Evolutionary conservation across 2,329 filamentous ascomycete species (phyloP), one percentile per base, ranked within the genome.

Genomic region (Colletotrichum eremochloae): DNA sequence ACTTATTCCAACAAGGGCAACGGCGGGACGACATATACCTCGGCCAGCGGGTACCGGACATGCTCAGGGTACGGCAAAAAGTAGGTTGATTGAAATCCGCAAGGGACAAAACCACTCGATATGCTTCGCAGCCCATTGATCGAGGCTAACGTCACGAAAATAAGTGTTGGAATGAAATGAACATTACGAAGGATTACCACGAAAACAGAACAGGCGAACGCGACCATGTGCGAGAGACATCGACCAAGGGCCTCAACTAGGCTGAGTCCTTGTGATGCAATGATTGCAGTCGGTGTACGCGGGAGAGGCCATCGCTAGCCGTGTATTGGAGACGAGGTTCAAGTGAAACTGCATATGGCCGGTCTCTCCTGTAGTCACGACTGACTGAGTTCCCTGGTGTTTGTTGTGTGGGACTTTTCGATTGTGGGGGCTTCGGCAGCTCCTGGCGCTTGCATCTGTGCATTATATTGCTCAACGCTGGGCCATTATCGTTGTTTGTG

Each of bases 1-100:
- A 91, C 88, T 46, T 93, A 93, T 82, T 83, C 92, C 85, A 91
- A 92, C 80, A 81, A 85, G 75, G 90, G 90, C 58, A 79, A 79
- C 20, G 91, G 91, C 9, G 77, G 81, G 57, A 87, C 88, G 33
- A 89, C 81, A 18, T 94, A 93, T 81, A 93, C 88, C n/a, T 76
- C 89, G n/a, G 82, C 91, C 8, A 83, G 83, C 68, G 87, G 86
- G 46, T 57, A 72, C 48, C 66, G 70, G 29, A 64, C 70, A 20
- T 72, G 53, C 48, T 72, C 66, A 48, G 70, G 70, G 40, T 72
- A 72, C 55, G 70, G 70, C 46, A 72, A 69, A 55, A 72, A 65
- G 68, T 71, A 60, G 38, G 65, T 67, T 44, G 20, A 7, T 18
- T 29, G 20, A 40, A 24, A 24, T 8, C 20, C 20, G 38, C 11